Conservation (phyloP, 2,329 filamentous ascomycete genomes). For the Trichoderma pleuroti region DNA sequence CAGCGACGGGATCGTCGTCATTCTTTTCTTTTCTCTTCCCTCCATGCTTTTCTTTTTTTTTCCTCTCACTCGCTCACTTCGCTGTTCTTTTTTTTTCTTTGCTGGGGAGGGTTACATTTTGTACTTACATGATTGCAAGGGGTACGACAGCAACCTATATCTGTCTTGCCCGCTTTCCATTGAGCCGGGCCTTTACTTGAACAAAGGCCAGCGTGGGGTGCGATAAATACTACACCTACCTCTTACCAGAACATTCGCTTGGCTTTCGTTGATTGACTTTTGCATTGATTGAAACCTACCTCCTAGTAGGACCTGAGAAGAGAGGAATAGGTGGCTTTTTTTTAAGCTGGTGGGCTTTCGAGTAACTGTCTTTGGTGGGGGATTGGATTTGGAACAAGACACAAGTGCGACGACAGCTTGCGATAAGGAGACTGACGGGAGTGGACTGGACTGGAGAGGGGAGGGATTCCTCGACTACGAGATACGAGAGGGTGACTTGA, state of each 20-base stretch:
- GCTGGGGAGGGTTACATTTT: not conserved
- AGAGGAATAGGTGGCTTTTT: not conserved
- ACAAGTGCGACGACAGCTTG: not conserved
- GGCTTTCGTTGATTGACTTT: not conserved
- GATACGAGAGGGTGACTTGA: not conserved
- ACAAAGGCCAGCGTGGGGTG: not conserved
- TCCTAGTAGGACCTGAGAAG: not conserved
- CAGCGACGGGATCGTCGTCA: not conserved
- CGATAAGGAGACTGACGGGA: not conserved
- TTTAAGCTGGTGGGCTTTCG: not conserved
- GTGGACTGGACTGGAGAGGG: not conserved
- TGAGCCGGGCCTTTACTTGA: not conserved
- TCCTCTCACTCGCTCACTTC: not conserved
- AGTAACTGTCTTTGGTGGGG: not conserved
- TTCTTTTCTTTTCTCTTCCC: not conserved
- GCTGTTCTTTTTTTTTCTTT: not conserved
- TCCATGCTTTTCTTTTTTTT: not conserved
- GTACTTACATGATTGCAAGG: not conserved
- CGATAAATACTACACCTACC: not conserved
- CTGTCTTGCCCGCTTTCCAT: not conserved
- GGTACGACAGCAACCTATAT: not conserved
- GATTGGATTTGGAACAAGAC: not conserved
- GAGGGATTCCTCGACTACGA: not conserved
- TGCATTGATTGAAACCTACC: not conserved
- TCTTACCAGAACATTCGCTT: not conserved